phyloP scores from a whole-genome alignment of 1,284 basidiomycete genomes.

The Exobasidium cylindrosporum region DNA sequence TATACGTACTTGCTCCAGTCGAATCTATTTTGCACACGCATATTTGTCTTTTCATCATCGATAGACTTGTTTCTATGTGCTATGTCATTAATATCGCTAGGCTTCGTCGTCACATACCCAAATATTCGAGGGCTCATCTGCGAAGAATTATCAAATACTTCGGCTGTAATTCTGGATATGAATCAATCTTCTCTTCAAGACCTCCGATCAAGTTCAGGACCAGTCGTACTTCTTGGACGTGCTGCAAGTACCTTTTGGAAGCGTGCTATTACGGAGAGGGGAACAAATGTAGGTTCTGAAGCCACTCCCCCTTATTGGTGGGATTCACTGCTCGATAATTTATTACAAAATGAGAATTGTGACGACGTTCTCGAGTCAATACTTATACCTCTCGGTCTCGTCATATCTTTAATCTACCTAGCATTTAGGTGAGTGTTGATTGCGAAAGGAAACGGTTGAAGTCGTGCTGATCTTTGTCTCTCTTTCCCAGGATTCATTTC shows the following conservation, averaged over 20 bases:
- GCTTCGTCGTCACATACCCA: slow-evolving; percentile 35
- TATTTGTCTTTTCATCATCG: slow-evolving; percentile 41
- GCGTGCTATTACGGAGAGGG: not conserved
- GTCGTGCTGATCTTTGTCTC: not conserved
- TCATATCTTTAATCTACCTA: slow-evolving; percentile 26
- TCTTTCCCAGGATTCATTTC: slow-evolving; percentile 4
- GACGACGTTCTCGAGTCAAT: slow-evolving; percentile 33
- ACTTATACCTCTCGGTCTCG: slow-evolving; percentile 27
- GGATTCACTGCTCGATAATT: slow-evolving; percentile 30
- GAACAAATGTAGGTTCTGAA: not conserved
- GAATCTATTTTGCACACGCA: slow-evolving; percentile 25
- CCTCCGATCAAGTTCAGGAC: not conserved
- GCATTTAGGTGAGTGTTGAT: slow-evolving; percentile 18
- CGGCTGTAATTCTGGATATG: not conserved
- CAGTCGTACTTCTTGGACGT: not conserved
- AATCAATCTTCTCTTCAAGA: not conserved
- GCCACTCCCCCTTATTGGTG: slow-evolving; percentile 16
- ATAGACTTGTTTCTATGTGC: slow-evolving; percentile 39
- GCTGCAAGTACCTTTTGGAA: not conserved
- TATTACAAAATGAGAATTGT: slow-evolving; percentile 34
- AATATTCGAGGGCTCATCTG: slow-evolving; percentile 31
- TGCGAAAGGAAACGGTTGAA: not conserved
- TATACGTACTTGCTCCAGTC: slow-evolving; percentile 16
- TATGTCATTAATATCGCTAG: slow-evolving; percentile 32
- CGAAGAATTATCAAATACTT: slow-evolving; percentile 20